These are phyloP conservation scores for Boeremia exigua DNA, from an alignment of 2,329 filamentous ascomycete species.

Conservation along the genomic window DNA sequence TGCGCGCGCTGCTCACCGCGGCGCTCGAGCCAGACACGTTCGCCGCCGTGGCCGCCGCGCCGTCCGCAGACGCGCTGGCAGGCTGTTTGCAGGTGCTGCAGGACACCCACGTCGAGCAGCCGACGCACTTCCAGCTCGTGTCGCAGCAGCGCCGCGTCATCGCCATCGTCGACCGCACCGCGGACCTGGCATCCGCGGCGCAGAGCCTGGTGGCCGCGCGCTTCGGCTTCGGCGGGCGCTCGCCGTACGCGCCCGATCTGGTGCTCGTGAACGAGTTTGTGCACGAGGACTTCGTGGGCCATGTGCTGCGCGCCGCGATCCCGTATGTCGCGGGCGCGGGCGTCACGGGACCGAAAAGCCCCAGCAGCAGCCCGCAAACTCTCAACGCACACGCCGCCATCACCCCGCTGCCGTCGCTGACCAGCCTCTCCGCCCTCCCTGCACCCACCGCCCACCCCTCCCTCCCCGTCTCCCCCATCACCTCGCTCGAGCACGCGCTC, in stretches of 20 bases:
- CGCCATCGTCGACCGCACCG: conserved; percentile 67
- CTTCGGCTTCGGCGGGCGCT: conserved; percentile 62
- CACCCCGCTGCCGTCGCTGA: conserved; percentile 27
- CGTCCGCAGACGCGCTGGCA: conserved; percentile 30
- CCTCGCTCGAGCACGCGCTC: conserved; percentile 62
- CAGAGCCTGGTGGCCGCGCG: conserved; percentile 60
- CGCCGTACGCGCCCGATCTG: conserved; percentile 67
- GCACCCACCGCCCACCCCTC: conserved; percentile 53
- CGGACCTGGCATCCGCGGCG: conserved; percentile 61
- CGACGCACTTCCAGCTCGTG: conserved; percentile 40
- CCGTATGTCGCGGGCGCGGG: conserved; percentile 30
- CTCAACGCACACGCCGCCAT: conserved; percentile 4
- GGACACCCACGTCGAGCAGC: conserved; percentile 19
- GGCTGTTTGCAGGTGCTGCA: conserved; percentile 45
- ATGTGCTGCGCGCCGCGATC: conserved; percentile 51
- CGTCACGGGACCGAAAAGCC: too few relatives aligned
- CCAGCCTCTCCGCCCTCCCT: conserved; percentile 53
- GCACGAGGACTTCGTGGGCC: conserved; percentile 61
- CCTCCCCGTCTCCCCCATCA: conserved; percentile 56
- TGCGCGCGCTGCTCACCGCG: conserved; percentile 48
- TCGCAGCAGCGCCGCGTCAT: conserved; percentile 51
- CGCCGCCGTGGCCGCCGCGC: conserved; percentile 48
- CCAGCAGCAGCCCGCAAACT: conserved; percentile 3
- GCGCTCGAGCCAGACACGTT: conserved; percentile 59
- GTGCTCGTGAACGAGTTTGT: conserved; percentile 70